Evolutionary conservation across 108 stramenopile genomes (phyloP), one percentile per base, ranked within the genome.

Genomic region (Chaetoceros muelleri): DNA sequence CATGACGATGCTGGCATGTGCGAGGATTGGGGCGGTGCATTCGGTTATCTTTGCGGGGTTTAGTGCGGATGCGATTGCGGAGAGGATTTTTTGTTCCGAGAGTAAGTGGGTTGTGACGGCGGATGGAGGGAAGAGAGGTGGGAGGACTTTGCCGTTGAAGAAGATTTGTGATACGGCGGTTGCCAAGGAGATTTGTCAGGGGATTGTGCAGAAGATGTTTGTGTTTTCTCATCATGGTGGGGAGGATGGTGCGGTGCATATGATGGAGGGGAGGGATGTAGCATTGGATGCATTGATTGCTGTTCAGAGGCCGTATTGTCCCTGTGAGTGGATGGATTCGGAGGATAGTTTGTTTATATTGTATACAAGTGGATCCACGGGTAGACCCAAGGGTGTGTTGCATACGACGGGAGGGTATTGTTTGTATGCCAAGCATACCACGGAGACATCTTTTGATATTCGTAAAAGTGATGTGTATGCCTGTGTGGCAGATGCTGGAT

Each of bases 401-500:
- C 92, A 93, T 64, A 75, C 83, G 24, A 83, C 83, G 1, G 92
- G 72, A 5, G 92, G 92, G 13, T 93, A 90, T 64, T 62, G 84
- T 28, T 48, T 87, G 7, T 84, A 81, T 64, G 80, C 89, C 23
- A 66, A 66, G 26, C 60, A 74, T 46, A 90, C 87, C 18, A 73
- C 56, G n/a, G 79, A 78, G 69, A 71, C 71, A 18, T 65, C 72
- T 23, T 90, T 90, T 55, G 81, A 83, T 50, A 60, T 72, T 34
- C 72, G 75, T 47, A 71, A 75, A 21, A 74, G 72, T 28, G 88
- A 90, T 65, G 71, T 90, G 34, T 88, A 75, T 60, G 86, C 84
- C 1, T 93, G 92, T 73, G 83, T 93, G 44, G 89, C 92, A 3
- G 92, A 93, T 58, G 69, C 72, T 48, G 92, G 92, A 1, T 93